These are phyloP conservation scores for Ceratocystis harringtonii DNA, from an alignment of 2,329 filamentous ascomycete species.

Conservation along the genomic window DNA sequence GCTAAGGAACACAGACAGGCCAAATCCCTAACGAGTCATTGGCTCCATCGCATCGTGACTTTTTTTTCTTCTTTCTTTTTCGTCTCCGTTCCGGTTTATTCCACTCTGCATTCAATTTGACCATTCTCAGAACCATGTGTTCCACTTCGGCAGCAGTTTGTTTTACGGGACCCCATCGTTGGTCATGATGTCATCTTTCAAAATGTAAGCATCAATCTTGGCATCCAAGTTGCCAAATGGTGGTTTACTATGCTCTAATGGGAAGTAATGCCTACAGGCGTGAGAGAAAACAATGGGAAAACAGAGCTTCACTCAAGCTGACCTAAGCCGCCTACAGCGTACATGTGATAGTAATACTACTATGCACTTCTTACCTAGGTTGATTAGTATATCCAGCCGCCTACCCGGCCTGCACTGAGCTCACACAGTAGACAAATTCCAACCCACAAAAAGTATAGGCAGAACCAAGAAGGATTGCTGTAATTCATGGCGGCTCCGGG, in stretches of 20 bases:
- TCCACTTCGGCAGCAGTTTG: neutral
- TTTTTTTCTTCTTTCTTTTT: neutral
- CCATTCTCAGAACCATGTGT: neutral
- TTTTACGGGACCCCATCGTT: neutral
- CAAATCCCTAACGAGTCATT: neutral
- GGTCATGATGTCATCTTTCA: neutral
- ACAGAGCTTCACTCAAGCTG: neutral
- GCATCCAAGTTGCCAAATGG: neutral
- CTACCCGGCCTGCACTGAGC: neutral
- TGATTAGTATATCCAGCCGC: neutral
- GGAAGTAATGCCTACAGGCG: neutral
- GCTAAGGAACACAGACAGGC: neutral
- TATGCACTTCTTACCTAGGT: neutral
- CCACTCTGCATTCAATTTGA: neutral
- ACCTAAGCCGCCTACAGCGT: neutral
- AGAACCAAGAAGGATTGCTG: neutral
- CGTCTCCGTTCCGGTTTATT: neutral
- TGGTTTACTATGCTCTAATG: neutral
- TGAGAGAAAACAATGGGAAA: neutral
- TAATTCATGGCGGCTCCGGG: slow-evolving; percentile 1
- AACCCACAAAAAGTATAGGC: neutral
- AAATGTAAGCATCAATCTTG: neutral
- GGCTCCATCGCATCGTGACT: neutral
- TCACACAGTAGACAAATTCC: neutral
- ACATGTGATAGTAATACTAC: neutral